phyloP scores from a whole-genome alignment of 306 rosid species.

The Dalbergia cultrata region DNA sequence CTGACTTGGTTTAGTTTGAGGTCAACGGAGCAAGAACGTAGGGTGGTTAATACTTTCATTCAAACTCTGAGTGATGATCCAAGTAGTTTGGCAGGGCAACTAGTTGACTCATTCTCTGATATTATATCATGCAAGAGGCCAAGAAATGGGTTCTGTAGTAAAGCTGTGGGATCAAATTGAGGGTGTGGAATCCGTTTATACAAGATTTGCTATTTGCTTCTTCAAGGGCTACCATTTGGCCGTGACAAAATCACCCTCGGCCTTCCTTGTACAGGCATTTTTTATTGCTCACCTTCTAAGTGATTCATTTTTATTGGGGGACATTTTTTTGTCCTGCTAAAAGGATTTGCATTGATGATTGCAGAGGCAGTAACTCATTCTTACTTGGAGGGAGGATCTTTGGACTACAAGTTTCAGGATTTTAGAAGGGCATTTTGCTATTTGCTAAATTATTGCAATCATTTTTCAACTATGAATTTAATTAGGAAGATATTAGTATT shows the following conservation, averaged over 20 bases:
- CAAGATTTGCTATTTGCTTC: slow-evolving; percentile 58
- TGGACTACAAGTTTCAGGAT: slow-evolving; percentile 60
- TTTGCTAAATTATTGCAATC: slow-evolving; percentile 56
- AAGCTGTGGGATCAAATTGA: slow-evolving; percentile 66
- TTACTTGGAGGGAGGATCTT: slow-evolving; percentile 64
- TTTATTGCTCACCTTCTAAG: slow-evolving; percentile 67
- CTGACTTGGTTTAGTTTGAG: slow-evolving; percentile 99
- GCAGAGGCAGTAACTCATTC: slow-evolving; percentile 65
- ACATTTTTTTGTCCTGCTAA: slow-evolving; percentile 62
- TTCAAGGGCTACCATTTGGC: slow-evolving; percentile 50
- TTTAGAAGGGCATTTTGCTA: slow-evolving; percentile 56
- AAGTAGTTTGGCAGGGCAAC: slow-evolving; percentile 97
- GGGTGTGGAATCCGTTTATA: slow-evolving; percentile 50
- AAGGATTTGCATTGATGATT: slow-evolving; percentile 69
- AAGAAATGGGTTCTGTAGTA: slow-evolving; percentile 73
- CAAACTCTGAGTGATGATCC: slow-evolving; percentile 97
- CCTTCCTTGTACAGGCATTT: slow-evolving; percentile 84
- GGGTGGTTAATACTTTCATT: slow-evolving; percentile 98
- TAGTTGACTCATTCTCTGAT: slow-evolving; percentile 94
- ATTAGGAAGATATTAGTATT: slow-evolving; percentile 61
- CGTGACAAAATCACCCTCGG: slow-evolving; percentile 56
- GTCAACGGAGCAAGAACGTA: slow-evolving; percentile 95
- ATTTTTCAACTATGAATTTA: slow-evolving; percentile 65
- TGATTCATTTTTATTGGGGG: slow-evolving; percentile 65
- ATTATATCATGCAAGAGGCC: slow-evolving; percentile 90